phyloP scores from a whole-genome alignment of 306 rosid species.

The Quercus berberidifolia region DNA sequence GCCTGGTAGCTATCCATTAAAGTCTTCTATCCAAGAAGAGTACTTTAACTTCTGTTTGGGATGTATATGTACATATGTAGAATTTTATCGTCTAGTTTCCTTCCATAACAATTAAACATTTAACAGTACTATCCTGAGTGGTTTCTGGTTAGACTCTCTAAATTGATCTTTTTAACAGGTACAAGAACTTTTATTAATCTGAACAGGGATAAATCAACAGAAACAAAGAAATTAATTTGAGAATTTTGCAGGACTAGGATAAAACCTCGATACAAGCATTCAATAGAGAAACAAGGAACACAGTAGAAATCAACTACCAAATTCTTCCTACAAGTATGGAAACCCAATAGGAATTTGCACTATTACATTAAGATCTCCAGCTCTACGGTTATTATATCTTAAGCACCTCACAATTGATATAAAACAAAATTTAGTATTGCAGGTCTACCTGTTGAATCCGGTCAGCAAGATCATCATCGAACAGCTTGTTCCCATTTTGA shows the following conservation, averaged over 20 bases:
- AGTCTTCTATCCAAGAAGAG: not conserved
- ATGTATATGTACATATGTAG: too few relatives aligned
- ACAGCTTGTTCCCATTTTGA: slow-evolving; percentile 72
- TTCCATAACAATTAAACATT: not conserved
- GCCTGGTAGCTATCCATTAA: not conserved
- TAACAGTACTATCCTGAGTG: not conserved
- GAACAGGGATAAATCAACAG: not conserved
- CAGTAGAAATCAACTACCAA: not conserved
- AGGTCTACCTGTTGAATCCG: slow-evolving; percentile 90
- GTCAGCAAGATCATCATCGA: slow-evolving; percentile 70
- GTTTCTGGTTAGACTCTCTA: not conserved
- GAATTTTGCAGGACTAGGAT: not conserved
- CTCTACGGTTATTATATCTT: not conserved
- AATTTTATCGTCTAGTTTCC: not conserved
- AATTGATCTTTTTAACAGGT: not conserved
- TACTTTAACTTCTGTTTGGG: too few relatives aligned
- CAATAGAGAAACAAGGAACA: not conserved
- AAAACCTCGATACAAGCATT: not conserved
- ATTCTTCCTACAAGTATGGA: not conserved
- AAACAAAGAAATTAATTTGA: not conserved
- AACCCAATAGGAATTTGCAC: not conserved
- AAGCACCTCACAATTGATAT: not conserved
- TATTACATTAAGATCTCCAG: not conserved
- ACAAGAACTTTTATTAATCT: not conserved
- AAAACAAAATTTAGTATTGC: not conserved